These are phyloP conservation scores for Sisymbrium irio DNA, from an alignment of 345 rosid species.

Conservation along the genomic window DNA sequence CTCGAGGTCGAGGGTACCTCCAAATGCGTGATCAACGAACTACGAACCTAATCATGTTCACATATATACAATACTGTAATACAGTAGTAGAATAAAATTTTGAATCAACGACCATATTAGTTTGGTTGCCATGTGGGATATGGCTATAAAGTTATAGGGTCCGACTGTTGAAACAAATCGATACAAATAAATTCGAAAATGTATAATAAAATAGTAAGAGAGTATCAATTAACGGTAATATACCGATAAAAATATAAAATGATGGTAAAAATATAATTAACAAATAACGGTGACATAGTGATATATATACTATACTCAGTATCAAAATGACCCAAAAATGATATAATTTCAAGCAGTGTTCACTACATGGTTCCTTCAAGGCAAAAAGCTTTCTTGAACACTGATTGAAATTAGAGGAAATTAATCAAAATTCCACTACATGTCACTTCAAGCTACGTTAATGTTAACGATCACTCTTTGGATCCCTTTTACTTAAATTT, in stretches of 20 bases:
- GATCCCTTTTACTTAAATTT: conserved; percentile 11
- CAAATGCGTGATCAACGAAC: conserved; percentile 14
- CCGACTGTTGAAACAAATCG: not conserved
- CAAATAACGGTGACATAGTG: not conserved
- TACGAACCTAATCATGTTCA: conserved; percentile 15
- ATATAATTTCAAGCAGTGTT: too few relatives aligned
- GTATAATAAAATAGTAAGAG: not conserved
- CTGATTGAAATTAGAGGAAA: not conserved
- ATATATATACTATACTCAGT: not conserved
- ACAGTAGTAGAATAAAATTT: not conserved
- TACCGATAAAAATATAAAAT: not conserved
- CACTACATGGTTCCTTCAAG: too few relatives aligned
- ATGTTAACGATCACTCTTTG: conserved; percentile 9
- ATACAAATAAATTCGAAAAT: not conserved
- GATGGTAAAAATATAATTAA: not conserved
- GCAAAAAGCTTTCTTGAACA: not conserved
- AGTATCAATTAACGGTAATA: not conserved
- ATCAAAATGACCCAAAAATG: too few relatives aligned
- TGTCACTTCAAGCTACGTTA: conserved; percentile 10
- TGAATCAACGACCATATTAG: not conserved
- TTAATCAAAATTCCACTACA: not conserved
- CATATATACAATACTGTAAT: not conserved
- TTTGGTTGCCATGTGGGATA: not conserved
- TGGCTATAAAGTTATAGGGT: not conserved
- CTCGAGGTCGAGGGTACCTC: conserved; percentile 13